These are phyloP conservation scores for Picea glauca DNA, from an alignment of 75 land plant genomes.

Conservation along the genomic window DNA sequence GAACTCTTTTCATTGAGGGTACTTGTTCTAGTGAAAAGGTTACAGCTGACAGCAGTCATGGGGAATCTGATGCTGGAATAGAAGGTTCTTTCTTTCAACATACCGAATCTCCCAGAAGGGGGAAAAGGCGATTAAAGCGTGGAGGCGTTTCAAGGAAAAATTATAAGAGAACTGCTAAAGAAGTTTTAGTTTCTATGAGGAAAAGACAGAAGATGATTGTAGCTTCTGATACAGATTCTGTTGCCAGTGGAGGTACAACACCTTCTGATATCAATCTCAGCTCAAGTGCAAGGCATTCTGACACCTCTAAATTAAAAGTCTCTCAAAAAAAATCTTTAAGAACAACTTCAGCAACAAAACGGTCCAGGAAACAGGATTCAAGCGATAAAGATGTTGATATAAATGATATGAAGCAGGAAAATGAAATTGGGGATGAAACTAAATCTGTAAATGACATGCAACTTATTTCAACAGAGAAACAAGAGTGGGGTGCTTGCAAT, in stretches of 20 bases:
- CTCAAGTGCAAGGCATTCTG: conserved; percentile 5
- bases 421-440: conserved; percentile 7
- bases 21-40: conserved; percentile 8
- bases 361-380: conserved; percentile 1
- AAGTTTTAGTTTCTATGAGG: conserved; percentile 15
- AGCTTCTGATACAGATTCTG: conserved; percentile 8
- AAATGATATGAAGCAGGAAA: conserved; percentile 5
- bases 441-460: conserved; percentile 2
- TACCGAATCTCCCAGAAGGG: conserved; percentile 6
- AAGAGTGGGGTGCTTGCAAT: not conserved
- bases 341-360: conserved; percentile 4
- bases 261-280: conserved; percentile 10
- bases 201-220: conserved; percentile 18
- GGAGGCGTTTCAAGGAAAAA: conserved; percentile 14
- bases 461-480: conserved; percentile 1
- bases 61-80: not conserved
- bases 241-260: conserved; percentile 5
- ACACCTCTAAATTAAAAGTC: not conserved
- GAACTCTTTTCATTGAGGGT: conserved; percentile 4
- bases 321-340: conserved; percentile 2
- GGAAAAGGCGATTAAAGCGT: conserved; percentile 12
- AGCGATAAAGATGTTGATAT: not conserved
- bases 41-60: conserved; percentile 7
- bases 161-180: conserved; percentile 21
- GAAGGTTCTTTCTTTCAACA: not conserved